Percentiles rank a stretch among this genome's conserved stretches.
Conservation (phyloP, 768 basidiomycete species). For the Flagelloscypha sp. region DNA sequence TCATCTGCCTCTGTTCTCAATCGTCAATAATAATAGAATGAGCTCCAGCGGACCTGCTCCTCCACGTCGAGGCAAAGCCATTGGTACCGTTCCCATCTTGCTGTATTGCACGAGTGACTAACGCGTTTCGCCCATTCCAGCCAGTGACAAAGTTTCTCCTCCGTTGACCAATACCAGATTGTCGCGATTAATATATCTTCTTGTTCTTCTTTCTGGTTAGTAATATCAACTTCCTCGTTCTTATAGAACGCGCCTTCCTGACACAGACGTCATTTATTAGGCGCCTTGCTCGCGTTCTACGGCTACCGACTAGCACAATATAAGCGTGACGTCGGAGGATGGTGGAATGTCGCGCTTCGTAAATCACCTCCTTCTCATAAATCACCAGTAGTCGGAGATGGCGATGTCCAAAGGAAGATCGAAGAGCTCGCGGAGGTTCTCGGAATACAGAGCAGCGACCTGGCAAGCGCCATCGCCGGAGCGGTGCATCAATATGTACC, state of each 20-base stretch:
- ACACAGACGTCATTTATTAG: too few species aligned
- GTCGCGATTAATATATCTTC: slow-evolving; percentile 39
- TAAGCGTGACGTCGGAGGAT: slow-evolving; percentile 47
- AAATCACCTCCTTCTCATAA: slow-evolving; percentile 20
- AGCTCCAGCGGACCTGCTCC: neutral
- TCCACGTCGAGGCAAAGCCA: neutral
- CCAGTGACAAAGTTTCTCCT: slow-evolving; percentile 24
- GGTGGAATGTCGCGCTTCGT: slow-evolving; percentile 50
- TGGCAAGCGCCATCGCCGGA: slow-evolving; percentile 56
- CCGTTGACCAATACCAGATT: slow-evolving; percentile 39
- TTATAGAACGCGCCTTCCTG: too few species aligned
- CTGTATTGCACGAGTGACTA: too few species aligned
- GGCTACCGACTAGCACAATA: slow-evolving; percentile 39
- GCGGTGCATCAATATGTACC: slow-evolving; percentile 54
- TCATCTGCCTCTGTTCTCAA: neutral
- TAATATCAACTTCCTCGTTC: slow-evolving; percentile 32
- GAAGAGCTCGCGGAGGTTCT: slow-evolving; percentile 53
- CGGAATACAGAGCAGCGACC: slow-evolving; percentile 50
- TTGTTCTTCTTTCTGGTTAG: slow-evolving; percentile 34
- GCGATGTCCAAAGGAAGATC: slow-evolving; percentile 46
- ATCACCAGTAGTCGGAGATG: slow-evolving; percentile 5
- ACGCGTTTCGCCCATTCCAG: too few species aligned
- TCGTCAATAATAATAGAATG: neutral
- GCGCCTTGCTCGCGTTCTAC: slow-evolving; percentile 48
- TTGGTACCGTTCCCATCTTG: too few species aligned